phyloP scores from a whole-genome alignment of 2,329 filamentous ascomycete species.

The Ophiostoma australiae region DNA sequence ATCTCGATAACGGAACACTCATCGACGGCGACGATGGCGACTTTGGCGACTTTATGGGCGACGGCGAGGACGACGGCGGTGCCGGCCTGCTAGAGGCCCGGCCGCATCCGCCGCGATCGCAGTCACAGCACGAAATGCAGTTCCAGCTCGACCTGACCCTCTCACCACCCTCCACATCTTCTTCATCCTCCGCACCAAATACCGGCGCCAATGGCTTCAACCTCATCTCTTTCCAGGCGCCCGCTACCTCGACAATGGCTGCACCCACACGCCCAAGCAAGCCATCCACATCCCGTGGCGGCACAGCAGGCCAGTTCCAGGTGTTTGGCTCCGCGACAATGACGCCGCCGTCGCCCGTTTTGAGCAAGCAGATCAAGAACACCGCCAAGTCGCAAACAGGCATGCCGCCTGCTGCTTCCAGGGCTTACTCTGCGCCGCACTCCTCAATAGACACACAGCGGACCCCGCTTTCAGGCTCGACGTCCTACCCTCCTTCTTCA shows the following conservation, averaged over 20 bases:
- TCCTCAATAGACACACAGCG: constrained; percentile 3
- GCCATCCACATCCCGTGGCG: not conserved
- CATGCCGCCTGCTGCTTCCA: not conserved
- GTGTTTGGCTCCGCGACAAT: constrained; percentile 15
- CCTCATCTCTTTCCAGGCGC: constrained; percentile 21
- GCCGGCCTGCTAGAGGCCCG: not conserved
- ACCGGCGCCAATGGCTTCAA: not conserved
- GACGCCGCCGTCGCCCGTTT: constrained; percentile 14
- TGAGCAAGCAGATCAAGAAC: constrained; percentile 1
- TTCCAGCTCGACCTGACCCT: constrained; percentile 15
- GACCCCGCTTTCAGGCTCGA: not conserved
- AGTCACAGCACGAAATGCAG: constrained; percentile 20
- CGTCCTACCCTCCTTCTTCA: not conserved
- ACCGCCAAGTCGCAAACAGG: not conserved
- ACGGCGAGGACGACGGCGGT: constrained; percentile 5
- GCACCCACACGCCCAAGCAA: not conserved
- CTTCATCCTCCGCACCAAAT: constrained; percentile 15
- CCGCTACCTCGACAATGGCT: not conserved
- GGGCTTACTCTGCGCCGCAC: not conserved
- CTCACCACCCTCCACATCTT: constrained; percentile 18
- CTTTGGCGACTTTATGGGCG: constrained; percentile 8
- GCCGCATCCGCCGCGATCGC: constrained; percentile 16
- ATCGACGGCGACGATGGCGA: constrained; percentile 22
- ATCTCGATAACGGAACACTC: constrained; percentile 21
- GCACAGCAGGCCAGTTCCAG: constrained; percentile 16